Evolutionary conservation across 352 stramenopile genomes (phyloP).

Genomic region (Pythium phragmiticola): DNA sequence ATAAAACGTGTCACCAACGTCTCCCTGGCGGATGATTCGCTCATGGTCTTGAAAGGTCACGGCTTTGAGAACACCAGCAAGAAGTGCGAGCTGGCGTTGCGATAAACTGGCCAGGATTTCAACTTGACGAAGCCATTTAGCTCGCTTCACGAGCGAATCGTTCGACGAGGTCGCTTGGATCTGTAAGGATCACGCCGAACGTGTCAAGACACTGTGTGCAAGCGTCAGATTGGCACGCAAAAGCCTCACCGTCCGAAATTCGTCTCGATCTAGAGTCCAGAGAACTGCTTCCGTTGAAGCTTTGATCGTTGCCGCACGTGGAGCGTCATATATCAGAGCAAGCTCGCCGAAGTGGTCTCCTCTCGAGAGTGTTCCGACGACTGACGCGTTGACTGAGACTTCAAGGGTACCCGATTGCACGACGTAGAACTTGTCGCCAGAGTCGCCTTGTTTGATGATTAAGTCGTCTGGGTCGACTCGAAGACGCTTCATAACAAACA

Average conservation of each 20-base stretch:
- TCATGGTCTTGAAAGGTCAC: constrained; percentile 67
- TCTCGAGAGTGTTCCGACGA: constrained; percentile 52
- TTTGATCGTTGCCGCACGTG: constrained; percentile 88
- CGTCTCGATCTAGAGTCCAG: constrained; percentile 88
- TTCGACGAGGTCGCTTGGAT: constrained; percentile 74
- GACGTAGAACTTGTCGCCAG: constrained; percentile 93
- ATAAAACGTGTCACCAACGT: constrained; percentile 80
- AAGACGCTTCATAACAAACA: constrained; percentile 82
- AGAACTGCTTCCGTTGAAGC: constrained; percentile 87
- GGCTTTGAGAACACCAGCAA: constrained; percentile 62
- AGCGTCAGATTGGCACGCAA: not conserved
- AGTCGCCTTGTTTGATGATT: constrained; percentile 92
- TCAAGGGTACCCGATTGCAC: constrained; percentile 62
- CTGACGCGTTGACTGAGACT: constrained; percentile 61
- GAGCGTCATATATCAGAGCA: constrained; percentile 87
- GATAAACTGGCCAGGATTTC: constrained; percentile 70
- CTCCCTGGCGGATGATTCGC: constrained; percentile 81
- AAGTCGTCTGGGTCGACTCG: constrained; percentile 62
- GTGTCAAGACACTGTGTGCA: not conserved
- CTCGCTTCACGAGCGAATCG: constrained; percentile 70
- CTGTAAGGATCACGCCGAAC: constrained; percentile 18
- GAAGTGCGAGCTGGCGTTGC: constrained; percentile 58
- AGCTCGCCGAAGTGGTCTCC: constrained; percentile 90
- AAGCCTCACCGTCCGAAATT: constrained; percentile 68
- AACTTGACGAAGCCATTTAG: constrained; percentile 70